Evolutionary conservation across 2,329 filamentous ascomycete species (phyloP).

Genomic region (Calonectria henricotiae): DNA sequence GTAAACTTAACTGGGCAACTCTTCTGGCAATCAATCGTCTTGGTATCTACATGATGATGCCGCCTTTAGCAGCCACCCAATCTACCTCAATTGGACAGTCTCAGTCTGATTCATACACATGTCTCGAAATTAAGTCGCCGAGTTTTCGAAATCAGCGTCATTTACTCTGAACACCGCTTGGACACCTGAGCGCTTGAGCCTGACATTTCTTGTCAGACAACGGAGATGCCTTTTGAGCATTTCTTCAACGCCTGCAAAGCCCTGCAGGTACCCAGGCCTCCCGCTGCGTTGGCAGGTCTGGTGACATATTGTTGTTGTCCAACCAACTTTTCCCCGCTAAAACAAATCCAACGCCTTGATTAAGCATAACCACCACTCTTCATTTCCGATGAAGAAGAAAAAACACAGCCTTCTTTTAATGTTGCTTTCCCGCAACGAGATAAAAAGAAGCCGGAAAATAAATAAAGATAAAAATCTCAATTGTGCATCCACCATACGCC

Average conservation of each 20-base stretch:
- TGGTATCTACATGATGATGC: background rate
- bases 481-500: background rate
- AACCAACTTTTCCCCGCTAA: background rate
- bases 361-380: background rate
- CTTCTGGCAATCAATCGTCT: constrained; percentile 21
- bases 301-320: background rate
- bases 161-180: constrained; percentile 22
- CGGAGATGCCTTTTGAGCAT: background rate
- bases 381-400: background rate
- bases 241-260: constrained; percentile 14
- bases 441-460: no score
- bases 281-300: constrained; percentile 16
- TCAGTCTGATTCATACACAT: constrained; percentile 21
- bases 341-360: constrained; percentile 1
- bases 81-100: constrained; percentile 10
- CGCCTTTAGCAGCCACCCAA: constrained; percentile 2
- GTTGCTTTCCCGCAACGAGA: background rate
- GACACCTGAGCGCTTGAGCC: background rate
- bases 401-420: background rate
- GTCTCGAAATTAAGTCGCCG: constrained; percentile 15
- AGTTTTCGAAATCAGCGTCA: constrained; percentile 1
- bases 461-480: background rate
- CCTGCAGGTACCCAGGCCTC: constrained; percentile 14
- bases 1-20: constrained; percentile 11
- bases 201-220: background rate